These are phyloP conservation scores for Schrenkiella parvula DNA, from an alignment of 345 rosid species.

Conservation along the genomic window DNA sequence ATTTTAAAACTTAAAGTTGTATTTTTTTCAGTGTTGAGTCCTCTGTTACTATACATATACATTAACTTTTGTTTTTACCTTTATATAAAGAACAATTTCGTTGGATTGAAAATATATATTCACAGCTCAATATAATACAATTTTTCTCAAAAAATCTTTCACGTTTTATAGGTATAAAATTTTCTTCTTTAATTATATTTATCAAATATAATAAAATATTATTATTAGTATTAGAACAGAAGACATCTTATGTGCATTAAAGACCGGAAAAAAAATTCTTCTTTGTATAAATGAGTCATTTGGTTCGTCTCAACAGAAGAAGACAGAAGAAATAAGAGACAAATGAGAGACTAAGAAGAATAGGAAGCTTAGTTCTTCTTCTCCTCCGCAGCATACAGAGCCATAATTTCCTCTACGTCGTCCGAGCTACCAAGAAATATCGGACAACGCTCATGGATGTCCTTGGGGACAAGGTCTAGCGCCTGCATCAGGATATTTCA, in stretches of 20 bases:
- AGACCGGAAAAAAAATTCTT: background rate
- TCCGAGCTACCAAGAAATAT: conserved; percentile 94
- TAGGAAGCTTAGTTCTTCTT: conserved; percentile 31
- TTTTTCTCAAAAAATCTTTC: too few species aligned
- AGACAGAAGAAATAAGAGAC: conserved; percentile 5
- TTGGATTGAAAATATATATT: too few species aligned
- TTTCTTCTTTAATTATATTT: too few species aligned
- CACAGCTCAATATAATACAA: too few species aligned
- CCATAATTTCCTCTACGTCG: conserved; percentile 90
- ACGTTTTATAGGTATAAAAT: too few species aligned
- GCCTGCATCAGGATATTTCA: conserved; percentile 48
- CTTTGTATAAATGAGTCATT: conserved; percentile 9
- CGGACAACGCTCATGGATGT: conserved; percentile 86
- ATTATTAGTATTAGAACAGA: too few species aligned
- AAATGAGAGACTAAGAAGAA: background rate
- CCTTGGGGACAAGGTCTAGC: conserved; percentile 68
- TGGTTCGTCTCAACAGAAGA: conserved; percentile 20
- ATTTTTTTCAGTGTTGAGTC: too few species aligned
- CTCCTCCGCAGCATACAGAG: conserved; percentile 62
- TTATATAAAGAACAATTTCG: too few species aligned
- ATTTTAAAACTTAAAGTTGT: too few species aligned
- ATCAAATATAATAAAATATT: too few species aligned
- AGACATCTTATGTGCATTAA: conserved; percentile 1
- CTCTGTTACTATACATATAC: too few species aligned
- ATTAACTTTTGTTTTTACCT: too few species aligned